Evolutionary conservation across 306 rosid species (phyloP).

Genomic region (Oxytropis ochrocephala): DNA sequence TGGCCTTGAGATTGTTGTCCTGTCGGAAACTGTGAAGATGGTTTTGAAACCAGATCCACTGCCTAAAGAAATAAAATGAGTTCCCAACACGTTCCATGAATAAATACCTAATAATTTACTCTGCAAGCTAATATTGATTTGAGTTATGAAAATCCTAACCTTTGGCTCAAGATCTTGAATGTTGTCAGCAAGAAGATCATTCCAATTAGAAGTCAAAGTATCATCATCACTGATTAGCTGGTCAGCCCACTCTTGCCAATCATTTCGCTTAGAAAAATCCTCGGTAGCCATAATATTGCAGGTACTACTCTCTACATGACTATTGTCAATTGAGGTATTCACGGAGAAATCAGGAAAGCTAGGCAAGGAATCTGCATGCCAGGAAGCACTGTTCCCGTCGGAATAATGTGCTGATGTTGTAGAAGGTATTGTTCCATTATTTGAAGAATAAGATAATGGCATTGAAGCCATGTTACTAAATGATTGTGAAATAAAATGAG

Average conservation of each 20-base stretch:
- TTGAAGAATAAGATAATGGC: conserved; percentile 56
- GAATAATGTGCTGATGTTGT: conserved; percentile 44
- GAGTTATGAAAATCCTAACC: conserved; percentile 41
- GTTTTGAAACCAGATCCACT: conserved; percentile 50
- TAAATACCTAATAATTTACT: conserved; percentile 20
- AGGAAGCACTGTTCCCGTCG: conserved; percentile 53
- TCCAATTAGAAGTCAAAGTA: conserved; percentile 74
- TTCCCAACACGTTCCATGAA: conserved; percentile 24
- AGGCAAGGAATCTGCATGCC: conserved; percentile 70
- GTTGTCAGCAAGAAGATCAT: conserved; percentile 71
- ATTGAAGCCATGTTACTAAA: conserved; percentile 38
- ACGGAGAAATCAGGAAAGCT: conserved; percentile 69
- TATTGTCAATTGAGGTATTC: conserved; percentile 50
- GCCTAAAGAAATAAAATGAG: conserved; percentile 53
- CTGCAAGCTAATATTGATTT: conserved; percentile 22
- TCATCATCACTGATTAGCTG: conserved; percentile 80
- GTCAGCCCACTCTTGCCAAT: conserved; percentile 98
- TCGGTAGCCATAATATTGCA: conserved; percentile 60
- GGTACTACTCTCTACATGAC: conserved; percentile 60
- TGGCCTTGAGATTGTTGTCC: conserved; percentile 54
- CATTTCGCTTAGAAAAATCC: conserved; percentile 60
- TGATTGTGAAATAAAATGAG: conserved; percentile 56
- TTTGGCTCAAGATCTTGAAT: conserved; percentile 73
- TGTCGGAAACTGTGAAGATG: conserved; percentile 39
- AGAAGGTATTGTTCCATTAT: conserved; percentile 43